Percentiles rank a stretch among this genome's conserved stretches.
phyloP scores from a whole-genome alignment of 441 rosid species.

The Pelargonium cotyledonis region DNA sequence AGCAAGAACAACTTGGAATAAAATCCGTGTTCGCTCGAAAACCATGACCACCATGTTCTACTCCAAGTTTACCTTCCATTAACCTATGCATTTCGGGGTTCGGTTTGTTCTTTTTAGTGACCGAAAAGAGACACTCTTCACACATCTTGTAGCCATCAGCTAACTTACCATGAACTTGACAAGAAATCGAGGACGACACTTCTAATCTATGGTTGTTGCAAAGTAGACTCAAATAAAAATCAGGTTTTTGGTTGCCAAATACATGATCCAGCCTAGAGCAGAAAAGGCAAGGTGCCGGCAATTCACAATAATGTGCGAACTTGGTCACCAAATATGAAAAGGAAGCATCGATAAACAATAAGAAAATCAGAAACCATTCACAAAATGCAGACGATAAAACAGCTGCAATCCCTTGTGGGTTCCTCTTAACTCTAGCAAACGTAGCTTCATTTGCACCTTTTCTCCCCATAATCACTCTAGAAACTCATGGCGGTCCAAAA shows the following conservation, averaged over 20 bases:
- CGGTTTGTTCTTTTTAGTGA: constrained; percentile 62
- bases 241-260: constrained; percentile 40
- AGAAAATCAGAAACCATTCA: constrained; percentile 71
- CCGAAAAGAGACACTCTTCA: constrained; percentile 70
- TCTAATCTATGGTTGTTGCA: constrained; percentile 81
- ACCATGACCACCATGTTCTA: too few species aligned
- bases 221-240: constrained; percentile 53
- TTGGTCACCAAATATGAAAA: constrained; percentile 51
- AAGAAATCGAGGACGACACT: constrained; percentile 67
- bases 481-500: constrained; percentile 16
- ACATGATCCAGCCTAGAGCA: constrained; percentile 91
- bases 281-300: constrained; percentile 68
- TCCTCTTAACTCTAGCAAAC: constrained; percentile 15
- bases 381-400: constrained; percentile 58
- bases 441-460: constrained; percentile 30
- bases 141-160: constrained; percentile 73
- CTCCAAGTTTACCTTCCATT: constrained; percentile 64
- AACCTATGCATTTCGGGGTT: constrained; percentile 74
- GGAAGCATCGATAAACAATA: constrained; percentile 59
- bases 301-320: constrained; percentile 48
- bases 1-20: constrained; percentile 55
- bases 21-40: too few species aligned
- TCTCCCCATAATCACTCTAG: constrained; percentile 15
- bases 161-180: constrained; percentile 71
- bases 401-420: constrained; percentile 28